Evolutionary conservation across 495 filamentous ascomycete genomes (phyloP).

Genomic region (Lepraria neglecta): DNA sequence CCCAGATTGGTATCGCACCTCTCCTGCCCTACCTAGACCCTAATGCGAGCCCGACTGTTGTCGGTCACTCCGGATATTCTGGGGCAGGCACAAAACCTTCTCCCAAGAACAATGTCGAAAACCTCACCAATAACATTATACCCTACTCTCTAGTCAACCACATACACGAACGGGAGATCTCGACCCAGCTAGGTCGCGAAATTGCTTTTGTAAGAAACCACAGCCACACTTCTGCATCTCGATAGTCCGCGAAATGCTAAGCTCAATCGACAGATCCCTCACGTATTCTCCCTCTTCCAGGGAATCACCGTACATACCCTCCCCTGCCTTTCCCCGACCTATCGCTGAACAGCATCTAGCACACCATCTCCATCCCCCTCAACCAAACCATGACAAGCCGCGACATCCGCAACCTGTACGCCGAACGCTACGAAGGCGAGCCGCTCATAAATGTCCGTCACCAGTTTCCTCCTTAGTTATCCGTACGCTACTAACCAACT

Average conservation of each 20-base stretch:
- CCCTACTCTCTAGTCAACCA: slow-evolving; percentile 92
- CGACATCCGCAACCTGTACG: slow-evolving; percentile 90
- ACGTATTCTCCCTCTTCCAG: slow-evolving; percentile 96
- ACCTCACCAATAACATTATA: slow-evolving; percentile 82
- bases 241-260: too few relatives aligned
- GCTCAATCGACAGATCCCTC: slow-evolving; percentile 51
- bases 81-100: slow-evolving; percentile 94
- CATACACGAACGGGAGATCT: slow-evolving; percentile 93
- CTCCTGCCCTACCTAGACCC: slow-evolving; percentile 60
- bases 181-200: slow-evolving; percentile 63
- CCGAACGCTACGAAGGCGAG: slow-evolving; percentile 93
- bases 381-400: slow-evolving; percentile 76
- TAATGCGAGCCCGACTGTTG: slow-evolving; percentile 74
- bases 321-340: too few relatives aligned
- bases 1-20: slow-evolving; percentile 84
- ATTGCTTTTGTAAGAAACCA: slow-evolving; percentile 56
- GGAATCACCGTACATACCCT: slow-evolving; percentile 44
- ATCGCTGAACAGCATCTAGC: slow-evolving; percentile 46
- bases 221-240: too few relatives aligned
- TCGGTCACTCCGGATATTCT: slow-evolving; percentile 93
- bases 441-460: slow-evolving; percentile 74
- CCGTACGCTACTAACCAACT: too few relatives aligned
- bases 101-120: slow-evolving; percentile 90
- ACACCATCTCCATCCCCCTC: slow-evolving; percentile 85
- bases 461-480: too few relatives aligned